Conservation (phyloP, 768 basidiomycete genomes). For the Tulasnella sp. region DNA sequence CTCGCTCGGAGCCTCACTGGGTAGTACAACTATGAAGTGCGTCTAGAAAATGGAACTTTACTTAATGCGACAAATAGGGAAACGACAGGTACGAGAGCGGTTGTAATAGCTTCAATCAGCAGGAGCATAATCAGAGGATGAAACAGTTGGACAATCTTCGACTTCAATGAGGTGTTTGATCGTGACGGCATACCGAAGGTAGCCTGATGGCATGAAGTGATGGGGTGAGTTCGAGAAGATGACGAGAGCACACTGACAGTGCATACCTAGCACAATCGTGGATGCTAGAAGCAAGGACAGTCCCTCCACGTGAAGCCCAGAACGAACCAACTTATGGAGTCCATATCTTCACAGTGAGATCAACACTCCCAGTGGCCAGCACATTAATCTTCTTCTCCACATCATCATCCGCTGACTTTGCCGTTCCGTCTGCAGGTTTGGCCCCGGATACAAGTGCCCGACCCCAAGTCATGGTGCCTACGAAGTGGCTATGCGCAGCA, state of each 20-base stretch:
- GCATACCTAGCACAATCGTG: too few relatives aligned
- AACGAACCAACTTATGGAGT: slow-evolving; percentile 21
- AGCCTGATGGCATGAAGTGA: too few relatives aligned
- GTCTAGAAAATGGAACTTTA: not conserved
- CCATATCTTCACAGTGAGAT: slow-evolving; percentile 42
- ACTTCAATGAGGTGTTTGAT: not conserved
- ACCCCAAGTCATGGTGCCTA: slow-evolving; percentile 79
- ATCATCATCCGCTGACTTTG: slow-evolving; percentile 28
- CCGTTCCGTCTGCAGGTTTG: slow-evolving; percentile 21
- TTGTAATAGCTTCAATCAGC: slow-evolving; percentile 5
- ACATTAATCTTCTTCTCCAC: slow-evolving; percentile 43
- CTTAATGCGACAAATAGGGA: slow-evolving; percentile 13
- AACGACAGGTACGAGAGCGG: not conserved
- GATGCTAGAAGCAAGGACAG: too few relatives aligned
- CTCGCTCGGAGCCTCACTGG: not conserved
- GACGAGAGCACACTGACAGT: not conserved
- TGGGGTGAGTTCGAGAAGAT: too few relatives aligned
- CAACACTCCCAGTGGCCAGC: slow-evolving; percentile 47
- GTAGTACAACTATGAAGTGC: not conserved
- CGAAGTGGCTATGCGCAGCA: slow-evolving; percentile 82
- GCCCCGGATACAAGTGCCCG: slow-evolving; percentile 38
- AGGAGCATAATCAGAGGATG: not conserved
- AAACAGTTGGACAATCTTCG: not conserved
- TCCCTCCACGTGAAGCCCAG: not conserved
- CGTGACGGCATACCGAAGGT: too few relatives aligned